Conservation (phyloP, 1,284 basidiomycete species). For the Ganoderma multipileum region DNA sequence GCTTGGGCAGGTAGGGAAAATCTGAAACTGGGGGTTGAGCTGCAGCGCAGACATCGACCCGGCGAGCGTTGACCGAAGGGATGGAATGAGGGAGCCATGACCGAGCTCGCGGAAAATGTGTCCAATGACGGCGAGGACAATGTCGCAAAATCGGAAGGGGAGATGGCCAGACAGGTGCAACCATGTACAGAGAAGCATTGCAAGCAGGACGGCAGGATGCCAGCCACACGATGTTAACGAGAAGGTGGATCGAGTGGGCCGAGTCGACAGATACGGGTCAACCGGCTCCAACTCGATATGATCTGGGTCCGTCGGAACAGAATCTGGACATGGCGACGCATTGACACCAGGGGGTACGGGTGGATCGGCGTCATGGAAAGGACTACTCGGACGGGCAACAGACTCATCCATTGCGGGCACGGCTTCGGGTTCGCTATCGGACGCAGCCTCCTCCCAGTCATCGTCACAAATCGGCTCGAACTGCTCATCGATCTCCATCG, state of each 20-base stretch:
- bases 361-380: neutral
- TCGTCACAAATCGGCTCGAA: too few species aligned
- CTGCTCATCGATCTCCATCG: neutral
- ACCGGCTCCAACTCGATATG: too few species aligned
- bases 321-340: too few species aligned
- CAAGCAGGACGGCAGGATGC: conserved; percentile 12
- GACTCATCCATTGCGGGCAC: neutral
- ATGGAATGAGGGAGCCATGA: neutral
- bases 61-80: neutral
- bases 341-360: neutral
- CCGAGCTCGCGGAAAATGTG: conserved; percentile 3
- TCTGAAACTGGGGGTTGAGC: too few species aligned
- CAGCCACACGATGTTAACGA: neutral
- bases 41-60: too few species aligned
- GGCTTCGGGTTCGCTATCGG: too few species aligned
- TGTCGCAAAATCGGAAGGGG: conserved; percentile 17
- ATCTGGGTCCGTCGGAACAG: too few species aligned
- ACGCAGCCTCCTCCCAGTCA: too few species aligned
- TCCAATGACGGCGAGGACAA: conserved; percentile 4
- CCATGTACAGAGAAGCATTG: conserved; percentile 23
- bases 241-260: neutral
- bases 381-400: neutral
- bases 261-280: neutral
- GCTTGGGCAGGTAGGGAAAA: too few species aligned
- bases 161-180: conserved; percentile 25